Conservation (phyloP, 352 stramenopile genomes). For the Phytopythium montanum region DNA sequence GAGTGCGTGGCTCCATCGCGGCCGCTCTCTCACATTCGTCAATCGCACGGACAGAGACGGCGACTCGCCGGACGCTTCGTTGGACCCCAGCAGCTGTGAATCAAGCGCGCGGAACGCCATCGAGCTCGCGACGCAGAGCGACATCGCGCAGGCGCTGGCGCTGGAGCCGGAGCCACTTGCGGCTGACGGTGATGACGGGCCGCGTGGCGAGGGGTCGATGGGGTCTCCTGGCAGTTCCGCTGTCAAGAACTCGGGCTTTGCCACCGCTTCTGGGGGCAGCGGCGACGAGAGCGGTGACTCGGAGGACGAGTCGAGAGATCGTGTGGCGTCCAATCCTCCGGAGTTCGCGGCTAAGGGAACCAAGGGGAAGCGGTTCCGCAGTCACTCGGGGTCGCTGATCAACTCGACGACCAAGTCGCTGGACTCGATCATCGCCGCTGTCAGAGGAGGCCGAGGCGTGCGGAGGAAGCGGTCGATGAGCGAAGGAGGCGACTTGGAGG, state of each 20-base stretch:
- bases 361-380: constrained; percentile 40
- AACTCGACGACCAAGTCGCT: constrained; percentile 61
- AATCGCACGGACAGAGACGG: constrained; percentile 22
- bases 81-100: constrained; percentile 5
- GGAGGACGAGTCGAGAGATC: constrained; percentile 41
- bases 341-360: constrained; percentile 19
- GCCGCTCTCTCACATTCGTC: constrained; percentile 33
- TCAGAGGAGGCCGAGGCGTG: constrained; percentile 40
- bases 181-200: constrained; percentile 31
- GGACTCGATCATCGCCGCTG: constrained; percentile 65
- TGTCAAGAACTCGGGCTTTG: constrained; percentile 7
- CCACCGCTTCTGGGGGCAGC: constrained; percentile 10
- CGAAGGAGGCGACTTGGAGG: constrained; percentile 43
- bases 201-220: constrained; percentile 21
- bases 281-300: constrained; percentile 29
- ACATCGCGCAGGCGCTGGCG: constrained; percentile 64
- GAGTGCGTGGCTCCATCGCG: constrained; percentile 54
- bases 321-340: constrained; percentile 51
- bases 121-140: constrained; percentile 68
- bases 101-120: constrained; percentile 53
- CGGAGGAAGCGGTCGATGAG: constrained; percentile 54
- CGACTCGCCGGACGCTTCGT: constrained; percentile 15
- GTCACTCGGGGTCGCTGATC: constrained; percentile 60
- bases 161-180: constrained; percentile 50
- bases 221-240: constrained; percentile 13